Evolutionary conservation across 2,329 filamentous ascomycete species (phyloP), one percentile per base, ranked within the genome.

Genomic region (Pyrenophora tritici-repentis): DNA sequence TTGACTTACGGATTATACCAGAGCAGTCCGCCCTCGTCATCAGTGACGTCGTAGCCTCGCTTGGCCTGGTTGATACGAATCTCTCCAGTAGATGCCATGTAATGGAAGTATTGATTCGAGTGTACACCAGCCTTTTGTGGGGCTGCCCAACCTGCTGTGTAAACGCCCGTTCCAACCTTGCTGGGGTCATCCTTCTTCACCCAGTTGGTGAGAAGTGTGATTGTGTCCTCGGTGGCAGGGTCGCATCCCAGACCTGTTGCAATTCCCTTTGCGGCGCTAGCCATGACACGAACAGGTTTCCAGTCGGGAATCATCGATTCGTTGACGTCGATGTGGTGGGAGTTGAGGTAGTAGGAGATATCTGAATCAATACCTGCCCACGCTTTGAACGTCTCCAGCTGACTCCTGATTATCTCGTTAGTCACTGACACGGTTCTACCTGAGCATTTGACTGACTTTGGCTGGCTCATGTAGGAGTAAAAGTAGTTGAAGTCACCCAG

Each of bases 401-500:
- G 91, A 42, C 83, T 90, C 78, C 95, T 96, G 54, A 88, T 89
- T 77, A 92, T 88, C 35, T 89, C 91, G 92, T 56, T 14, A 60
- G 82, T 95, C 18, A 48, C 17, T 42, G 20, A 33, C 29, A 13
- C 13, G 12, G 20, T 39, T 22, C 3, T 9, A 12, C 13, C 10
- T 8, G 4, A 16, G 55, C 89, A 88, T 31, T n/a, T 7, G 17
- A 20, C 56, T 52, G 58, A 68, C 66, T 73, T 73, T 16, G 70
- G 70, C 80, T 96, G 91, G 42, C 86, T 90, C 91, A 96, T 96
- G 83, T 97, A 97, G 65, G 85, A 88, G 82, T 96, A 97, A 74
- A 96, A 97, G 81, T 97, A 97, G 81, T 96, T 96, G 85, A 97
- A 97, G 76, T 96, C 91, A 59, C 92, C 92, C 6, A 97, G 80